Conservation (phyloP, 2,329 filamentous ascomycete species). For the Leptographium flavum region DNA sequence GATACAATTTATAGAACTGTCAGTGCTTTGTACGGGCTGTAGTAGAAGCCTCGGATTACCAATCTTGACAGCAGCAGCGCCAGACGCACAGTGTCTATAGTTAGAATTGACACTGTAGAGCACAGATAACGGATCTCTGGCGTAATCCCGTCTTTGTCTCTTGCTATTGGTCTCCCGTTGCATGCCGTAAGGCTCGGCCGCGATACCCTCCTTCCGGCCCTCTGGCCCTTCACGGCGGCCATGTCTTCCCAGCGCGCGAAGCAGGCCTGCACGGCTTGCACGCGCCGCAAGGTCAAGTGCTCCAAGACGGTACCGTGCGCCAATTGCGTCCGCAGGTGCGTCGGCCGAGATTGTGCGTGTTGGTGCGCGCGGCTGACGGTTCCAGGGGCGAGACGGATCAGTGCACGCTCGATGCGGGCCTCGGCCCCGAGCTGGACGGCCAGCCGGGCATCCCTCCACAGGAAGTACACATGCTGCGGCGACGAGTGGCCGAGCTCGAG, state of each 20-base stretch:
- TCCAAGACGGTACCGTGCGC: conserved; percentile 15
- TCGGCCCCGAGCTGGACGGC: neutral
- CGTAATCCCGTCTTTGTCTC: too few relatives aligned
- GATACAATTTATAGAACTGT: too few relatives aligned
- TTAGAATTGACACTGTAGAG: too few relatives aligned
- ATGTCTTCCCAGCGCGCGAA: neutral
- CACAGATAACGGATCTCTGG: too few relatives aligned
- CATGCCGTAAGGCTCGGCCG: too few relatives aligned
- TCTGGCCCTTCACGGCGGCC: neutral
- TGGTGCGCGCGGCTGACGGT: neutral
- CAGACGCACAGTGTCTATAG: too few relatives aligned
- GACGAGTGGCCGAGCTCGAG: conserved; percentile 12
- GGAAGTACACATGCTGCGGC: neutral
- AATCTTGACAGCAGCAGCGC: too few relatives aligned
- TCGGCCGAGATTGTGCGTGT: neutral
- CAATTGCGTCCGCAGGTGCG: conserved; percentile 13
- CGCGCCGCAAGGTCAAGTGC: conserved; percentile 14
- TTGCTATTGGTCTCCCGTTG: too few relatives aligned
- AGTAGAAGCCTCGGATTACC: too few relatives aligned
- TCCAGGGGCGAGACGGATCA: conserved; percentile 8
- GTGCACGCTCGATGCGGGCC: conserved; percentile 1
- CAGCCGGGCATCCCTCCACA: neutral
- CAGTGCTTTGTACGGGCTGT: too few relatives aligned
- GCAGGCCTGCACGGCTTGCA: conserved; percentile 8
- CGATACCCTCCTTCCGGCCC: too few relatives aligned